Conservation (phyloP, 345 rosid genomes). For the Eutrema heterophyllum region DNA sequence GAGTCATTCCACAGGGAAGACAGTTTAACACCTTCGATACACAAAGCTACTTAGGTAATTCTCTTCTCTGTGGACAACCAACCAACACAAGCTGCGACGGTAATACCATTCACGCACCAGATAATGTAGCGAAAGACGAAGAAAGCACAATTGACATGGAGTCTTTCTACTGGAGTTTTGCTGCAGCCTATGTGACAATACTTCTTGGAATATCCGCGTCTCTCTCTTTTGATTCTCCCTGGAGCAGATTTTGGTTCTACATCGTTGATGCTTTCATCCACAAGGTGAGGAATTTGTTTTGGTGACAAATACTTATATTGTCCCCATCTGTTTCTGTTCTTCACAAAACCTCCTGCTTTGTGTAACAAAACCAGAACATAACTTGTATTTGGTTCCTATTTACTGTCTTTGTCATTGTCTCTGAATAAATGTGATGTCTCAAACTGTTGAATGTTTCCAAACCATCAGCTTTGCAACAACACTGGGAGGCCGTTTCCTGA, state of each 20-base stretch:
- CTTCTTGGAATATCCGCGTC: not conserved
- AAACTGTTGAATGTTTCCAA: not conserved
- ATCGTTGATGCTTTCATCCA: slow-evolving; percentile 2
- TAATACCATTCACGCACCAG: not conserved
- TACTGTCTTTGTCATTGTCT: not conserved
- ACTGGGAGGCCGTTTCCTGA: no score
- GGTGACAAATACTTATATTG: no score
- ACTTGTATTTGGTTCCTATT: not conserved
- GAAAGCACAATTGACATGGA: not conserved
- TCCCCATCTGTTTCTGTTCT: not conserved
- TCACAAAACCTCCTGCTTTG: not conserved
- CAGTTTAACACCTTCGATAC: slow-evolving; percentile 3
- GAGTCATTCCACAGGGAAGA: not conserved
- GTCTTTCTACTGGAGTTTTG: slow-evolving; percentile 4
- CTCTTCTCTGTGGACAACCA: slow-evolving; percentile 6
- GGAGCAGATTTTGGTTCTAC: slow-evolving; percentile 14
- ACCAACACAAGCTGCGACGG: not conserved
- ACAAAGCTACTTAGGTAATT: not conserved
- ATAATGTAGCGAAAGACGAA: not conserved
- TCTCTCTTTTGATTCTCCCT: slow-evolving; percentile 18
- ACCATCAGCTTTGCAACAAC: no score
- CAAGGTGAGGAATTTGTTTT: not conserved
- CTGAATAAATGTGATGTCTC: not conserved
- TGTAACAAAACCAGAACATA: not conserved
- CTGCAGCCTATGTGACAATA: not conserved